Base-by-base conservation (phyloP, 2,329 filamentous ascomycete genomes). In the Coniochaeta prunicola region DNA sequence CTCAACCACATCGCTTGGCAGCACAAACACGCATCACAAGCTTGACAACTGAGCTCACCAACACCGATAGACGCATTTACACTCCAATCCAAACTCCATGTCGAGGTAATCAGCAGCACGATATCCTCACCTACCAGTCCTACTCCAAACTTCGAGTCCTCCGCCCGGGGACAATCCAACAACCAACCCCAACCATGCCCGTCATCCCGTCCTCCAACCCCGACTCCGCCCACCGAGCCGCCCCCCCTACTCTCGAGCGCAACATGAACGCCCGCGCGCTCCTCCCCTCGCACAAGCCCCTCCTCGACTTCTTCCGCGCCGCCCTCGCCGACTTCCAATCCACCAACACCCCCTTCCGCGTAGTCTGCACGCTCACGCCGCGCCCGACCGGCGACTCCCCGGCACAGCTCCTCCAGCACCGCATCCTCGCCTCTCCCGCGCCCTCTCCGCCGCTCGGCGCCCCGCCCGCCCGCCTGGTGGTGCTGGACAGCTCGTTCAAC, bases 401-500 rank as follows among this genome's bases (percentile, higher is more conserved):
- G 26, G 45, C 7, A 17, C 8, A 33, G 28, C 9, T 57, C 45
- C 53, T 10, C 42, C 54, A 24, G 31, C n/a, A 38, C 59, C 48
- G 48, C 17, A 26, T 53, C 58, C 33, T 36, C 24, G 33, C 56
- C 34, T 12, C 30, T 3, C 54, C 61, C 55, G 60, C 64, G 36
- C 31, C 62, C 17, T 21, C 60, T 19, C 58, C 56, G 13, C 57
- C 61, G 21, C 17, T 57, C 33, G 53, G 58, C 54, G 59, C 59
- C 30, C 60, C 62, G 50, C 33, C 54, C 19, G 10, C 19, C 6
- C 70, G 68, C 19, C 74, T 89, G 59, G 72, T 87, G 57, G 74
- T 88, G 58, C 78, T 88, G 53, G 86, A 89, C 70, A 86, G 85
- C 56, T 87, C 83, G 60, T 89, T 88, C 74, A 88, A 89, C 67